Conservation (phyloP, 2,329 filamentous ascomycete species). For the Lachnellula willkommii region DNA sequence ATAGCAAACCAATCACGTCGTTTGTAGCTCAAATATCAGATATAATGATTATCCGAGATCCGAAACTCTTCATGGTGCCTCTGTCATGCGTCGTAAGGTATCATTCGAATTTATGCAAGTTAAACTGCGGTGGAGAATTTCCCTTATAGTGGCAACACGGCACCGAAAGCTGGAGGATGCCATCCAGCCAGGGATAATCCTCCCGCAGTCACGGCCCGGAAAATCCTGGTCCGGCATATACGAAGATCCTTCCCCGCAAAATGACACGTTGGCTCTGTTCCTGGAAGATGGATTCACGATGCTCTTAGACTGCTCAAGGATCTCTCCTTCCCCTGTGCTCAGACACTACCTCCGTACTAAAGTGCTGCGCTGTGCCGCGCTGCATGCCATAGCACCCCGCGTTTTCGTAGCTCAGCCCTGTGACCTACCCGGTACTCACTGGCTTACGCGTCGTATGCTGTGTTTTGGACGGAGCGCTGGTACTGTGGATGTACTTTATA, state of each 20-base stretch:
- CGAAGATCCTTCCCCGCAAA: neutral
- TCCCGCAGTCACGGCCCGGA: neutral
- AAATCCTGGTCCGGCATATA: neutral
- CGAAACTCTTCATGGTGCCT: neutral
- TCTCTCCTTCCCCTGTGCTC: no score
- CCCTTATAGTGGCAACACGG: neutral
- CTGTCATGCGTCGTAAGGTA: neutral
- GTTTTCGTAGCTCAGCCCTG: neutral
- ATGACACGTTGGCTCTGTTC: neutral
- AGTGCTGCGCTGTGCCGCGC: neutral
- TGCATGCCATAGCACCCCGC: neutral
- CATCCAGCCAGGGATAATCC: neutral
- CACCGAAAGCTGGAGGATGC: neutral
- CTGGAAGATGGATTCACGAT: neutral
- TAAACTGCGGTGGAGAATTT: neutral
- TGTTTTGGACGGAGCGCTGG: no score
- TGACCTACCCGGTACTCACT: neutral
- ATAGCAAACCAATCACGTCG: no score
- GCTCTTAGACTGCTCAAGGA: neutral
- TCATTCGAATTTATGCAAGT: neutral
- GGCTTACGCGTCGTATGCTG: no score
- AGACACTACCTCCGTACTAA: no score
- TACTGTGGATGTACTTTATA: no score
- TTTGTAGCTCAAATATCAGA: neutral
- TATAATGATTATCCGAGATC: neutral